Base-by-base conservation (phyloP, 768 basidiomycete genomes). In the Gloeostereum incarnatum region DNA sequence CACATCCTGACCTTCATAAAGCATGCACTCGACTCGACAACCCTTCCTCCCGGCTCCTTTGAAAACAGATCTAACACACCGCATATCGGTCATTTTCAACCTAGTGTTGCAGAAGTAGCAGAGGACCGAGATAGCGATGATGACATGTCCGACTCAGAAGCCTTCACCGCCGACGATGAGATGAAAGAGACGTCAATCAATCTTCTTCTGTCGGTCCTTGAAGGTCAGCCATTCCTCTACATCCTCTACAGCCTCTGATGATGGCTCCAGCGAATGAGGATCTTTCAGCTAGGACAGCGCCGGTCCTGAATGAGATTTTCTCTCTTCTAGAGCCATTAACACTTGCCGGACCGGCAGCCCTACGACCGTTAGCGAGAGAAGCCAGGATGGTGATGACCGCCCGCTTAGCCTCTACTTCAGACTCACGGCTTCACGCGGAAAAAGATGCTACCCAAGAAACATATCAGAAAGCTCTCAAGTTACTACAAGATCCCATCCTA, bases 401-500 rank as follows among this genome's bases (percentile, higher is more conserved):
- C 4, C 80, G 90, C 14, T 58, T 81, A 18, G 85, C 84, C 0
- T 75, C 81, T 3, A 59, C 71, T 1, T 78, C 77, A 8, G 51
- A 63, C 0, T 35, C 53, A 1, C 49, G 55, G 39, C 16, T 49
- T 5, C 50, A 44, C 2, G 43, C 37, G 4, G 58, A 56, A 35
- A 61, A 69, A 32, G 67, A 71, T 42, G 55, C 57, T 21, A 60
- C 73, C 3, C 77, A 78, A 39, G 78, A 77, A 34, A 73, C 65
- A 5, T 98, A 96, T 56, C 89, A 90, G 49, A 81, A 84, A 48
- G 89, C 92, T 2, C 66, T 97, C 13, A 84, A 81, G 46, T 72
- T 93, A 18, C 63, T 97, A 8, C 86, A 92, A 57, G 94, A 98
- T 56, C 83, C 89, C 1, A 77, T 94, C 24, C 68, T 97, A 7